A percentile compares a stretch with the other conserved stretches of the same genome.
Conservation (phyloP, 2,329 filamentous ascomycete genomes). For the Cladorrhinum sp. region DNA sequence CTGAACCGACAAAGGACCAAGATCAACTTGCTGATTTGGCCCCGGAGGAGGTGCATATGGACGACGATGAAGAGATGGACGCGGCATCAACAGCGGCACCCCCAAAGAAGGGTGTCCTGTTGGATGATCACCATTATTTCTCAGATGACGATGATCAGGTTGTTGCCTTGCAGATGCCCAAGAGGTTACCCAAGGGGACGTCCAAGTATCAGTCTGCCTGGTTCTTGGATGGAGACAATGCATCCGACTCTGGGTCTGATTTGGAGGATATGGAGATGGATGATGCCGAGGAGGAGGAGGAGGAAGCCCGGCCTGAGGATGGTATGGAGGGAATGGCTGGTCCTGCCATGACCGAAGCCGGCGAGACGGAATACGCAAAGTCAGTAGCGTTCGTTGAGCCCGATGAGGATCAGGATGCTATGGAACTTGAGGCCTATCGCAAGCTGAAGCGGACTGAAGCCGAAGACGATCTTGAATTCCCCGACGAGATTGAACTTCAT, state of each 20-base stretch:
- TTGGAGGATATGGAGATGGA: conserved; percentile 62
- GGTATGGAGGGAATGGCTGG: conserved; percentile 69
- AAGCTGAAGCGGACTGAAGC: conserved; percentile 74
- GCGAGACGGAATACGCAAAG: conserved; percentile 84
- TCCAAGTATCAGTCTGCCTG: conserved; percentile 93
- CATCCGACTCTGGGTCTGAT: conserved; percentile 82
- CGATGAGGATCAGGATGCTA: conserved; percentile 75
- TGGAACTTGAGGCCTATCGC: conserved; percentile 79
- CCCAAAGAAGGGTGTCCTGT: conserved; percentile 77
- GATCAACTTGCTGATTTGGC: conserved; percentile 82
- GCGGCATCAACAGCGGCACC: conserved; percentile 42
- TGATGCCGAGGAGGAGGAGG: conserved; percentile 59
- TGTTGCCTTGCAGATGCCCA: conserved; percentile 59
- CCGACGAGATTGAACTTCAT: conserved; percentile 92
- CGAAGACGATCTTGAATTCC: conserved; percentile 90
- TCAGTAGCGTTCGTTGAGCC: conserved; percentile 88
- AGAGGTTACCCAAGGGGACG: conserved; percentile 81
- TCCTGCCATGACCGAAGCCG: conserved; percentile 67
- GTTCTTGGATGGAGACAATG: conserved; percentile 72
- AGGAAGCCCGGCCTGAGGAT: conserved; percentile 69
- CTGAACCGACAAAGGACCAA: conserved; percentile 71
- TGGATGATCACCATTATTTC: conserved; percentile 98
- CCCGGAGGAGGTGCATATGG: conserved; percentile 80
- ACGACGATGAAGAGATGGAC: conserved; percentile 54
- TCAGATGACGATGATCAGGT: conserved; percentile 78